Conservation (phyloP, 2,329 filamentous ascomycete species). For the Xylaria sp. region DNA sequence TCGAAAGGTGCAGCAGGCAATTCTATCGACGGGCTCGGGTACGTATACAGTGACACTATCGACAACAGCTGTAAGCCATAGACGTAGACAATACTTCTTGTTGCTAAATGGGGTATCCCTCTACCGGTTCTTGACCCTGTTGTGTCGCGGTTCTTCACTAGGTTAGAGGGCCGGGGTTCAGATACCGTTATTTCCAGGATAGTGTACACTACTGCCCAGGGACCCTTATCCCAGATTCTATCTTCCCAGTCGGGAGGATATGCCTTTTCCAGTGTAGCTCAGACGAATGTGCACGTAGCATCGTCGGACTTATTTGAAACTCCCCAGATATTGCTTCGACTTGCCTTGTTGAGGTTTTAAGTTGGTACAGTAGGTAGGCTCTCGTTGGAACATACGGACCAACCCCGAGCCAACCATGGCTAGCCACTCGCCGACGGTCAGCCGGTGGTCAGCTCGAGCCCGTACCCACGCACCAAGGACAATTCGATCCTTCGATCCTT, state of each 20-base stretch:
- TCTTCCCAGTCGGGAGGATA: conserved; percentile 23
- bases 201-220: not conserved
- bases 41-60: not conserved
- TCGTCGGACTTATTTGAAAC: conserved; percentile 29
- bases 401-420: conserved; percentile 12
- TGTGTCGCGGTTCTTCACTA: conserved; percentile 14
- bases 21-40: not conserved
- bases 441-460: conserved; percentile 29
- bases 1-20: not conserved
- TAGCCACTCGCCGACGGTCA: conserved; percentile 14
- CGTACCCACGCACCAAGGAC: conserved; percentile 28
- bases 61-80: not conserved
- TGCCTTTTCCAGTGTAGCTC: conserved; percentile 5
- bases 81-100: not conserved
- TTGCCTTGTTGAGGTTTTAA: conserved; percentile 28
- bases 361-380: conserved; percentile 4
- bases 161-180: conserved; percentile 9
- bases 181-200: conserved; percentile 24
- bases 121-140: conserved; percentile 11
- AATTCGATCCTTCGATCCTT: conserved; percentile 33
- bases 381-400: conserved; percentile 31
- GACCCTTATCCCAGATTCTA: conserved; percentile 3
- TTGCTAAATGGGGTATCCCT: conserved; percentile 8
- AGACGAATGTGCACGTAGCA: conserved; percentile 14
- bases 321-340: conserved; percentile 14